phyloP scores from a whole-genome alignment of 202 grass and related monocot genomes.

The Digitaria exilis region DNA sequence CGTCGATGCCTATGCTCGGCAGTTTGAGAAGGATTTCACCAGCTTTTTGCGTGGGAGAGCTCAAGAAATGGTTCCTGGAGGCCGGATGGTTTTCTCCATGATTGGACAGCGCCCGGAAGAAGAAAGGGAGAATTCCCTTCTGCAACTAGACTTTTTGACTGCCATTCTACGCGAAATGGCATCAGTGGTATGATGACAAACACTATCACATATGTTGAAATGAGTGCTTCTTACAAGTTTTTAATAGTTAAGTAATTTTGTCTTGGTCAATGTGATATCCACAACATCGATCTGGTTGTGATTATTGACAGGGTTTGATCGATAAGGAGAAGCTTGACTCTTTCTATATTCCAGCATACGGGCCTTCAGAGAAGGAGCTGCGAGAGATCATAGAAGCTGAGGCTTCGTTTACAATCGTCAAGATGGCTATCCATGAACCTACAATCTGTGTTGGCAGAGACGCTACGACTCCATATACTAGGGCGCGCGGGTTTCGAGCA shows the following conservation, averaged over 20 bases:
- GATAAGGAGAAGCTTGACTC: not conserved
- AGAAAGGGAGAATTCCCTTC: not conserved
- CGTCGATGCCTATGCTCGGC: slow-evolving; percentile 4
- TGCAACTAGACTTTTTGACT: no score
- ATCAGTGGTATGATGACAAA: not conserved
- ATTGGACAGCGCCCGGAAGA: not conserved
- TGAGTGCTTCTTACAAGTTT: not conserved
- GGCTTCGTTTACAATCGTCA: not conserved
- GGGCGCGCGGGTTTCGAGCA: no score
- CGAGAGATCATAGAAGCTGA: not conserved
- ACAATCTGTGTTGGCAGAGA: no score
- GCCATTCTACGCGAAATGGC: not conserved
- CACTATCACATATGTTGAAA: not conserved
- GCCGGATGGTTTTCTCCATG: slow-evolving; percentile 3
- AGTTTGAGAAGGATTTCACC: slow-evolving; percentile 1
- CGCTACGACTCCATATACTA: no score
- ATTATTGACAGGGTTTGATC: not conserved
- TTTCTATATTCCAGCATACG: not conserved
- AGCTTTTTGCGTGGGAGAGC: not conserved
- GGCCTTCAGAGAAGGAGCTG: not conserved
- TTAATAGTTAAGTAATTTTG: no score
- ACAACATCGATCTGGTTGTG: not conserved
- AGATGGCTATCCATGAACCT: no score
- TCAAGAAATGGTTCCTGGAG: not conserved
- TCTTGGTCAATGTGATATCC: no score